A percentile compares a stretch with the other conserved stretches of the same genome.
These are phyloP conservation scores for Flaveria brownii DNA, from an alignment of 129 eudicot species.

Conservation along the genomic window DNA sequence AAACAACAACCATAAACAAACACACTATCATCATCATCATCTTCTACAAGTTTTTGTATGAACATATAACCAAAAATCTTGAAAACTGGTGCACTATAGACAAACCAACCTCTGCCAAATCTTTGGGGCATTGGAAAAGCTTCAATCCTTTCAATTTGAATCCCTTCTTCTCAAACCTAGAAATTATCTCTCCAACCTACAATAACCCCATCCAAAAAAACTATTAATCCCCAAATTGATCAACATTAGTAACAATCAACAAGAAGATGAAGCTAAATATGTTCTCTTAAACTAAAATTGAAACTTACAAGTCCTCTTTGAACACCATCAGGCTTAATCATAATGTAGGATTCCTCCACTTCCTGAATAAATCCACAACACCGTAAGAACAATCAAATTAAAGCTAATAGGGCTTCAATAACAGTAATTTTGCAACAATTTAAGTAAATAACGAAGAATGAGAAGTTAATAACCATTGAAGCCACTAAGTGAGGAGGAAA, in stretches of 20 bases:
- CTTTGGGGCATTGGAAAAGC: conserved; percentile 82
- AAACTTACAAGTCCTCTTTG: conserved; percentile 89
- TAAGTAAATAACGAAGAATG: background rate
- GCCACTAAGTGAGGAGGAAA: conserved; percentile 81
- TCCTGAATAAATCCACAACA: conserved; percentile 34
- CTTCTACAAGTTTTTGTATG: background rate
- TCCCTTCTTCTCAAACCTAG: conserved; percentile 97
- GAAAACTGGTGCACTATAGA: background rate
- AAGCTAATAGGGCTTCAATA: conserved; percentile 1
- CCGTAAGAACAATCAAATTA: background rate
- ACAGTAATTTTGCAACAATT: background rate
- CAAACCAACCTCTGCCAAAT: conserved; percentile 83
- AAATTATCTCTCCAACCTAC: conserved; percentile 92
- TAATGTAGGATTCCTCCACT: conserved; percentile 85
- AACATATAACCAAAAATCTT: background rate
- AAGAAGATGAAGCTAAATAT: background rate
- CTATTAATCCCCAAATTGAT: too few relatives aligned
- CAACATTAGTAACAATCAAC: background rate
- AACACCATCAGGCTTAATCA: conserved; percentile 99
- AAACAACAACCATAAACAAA: background rate
- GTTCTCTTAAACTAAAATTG: too few relatives aligned
- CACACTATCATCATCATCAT: background rate
- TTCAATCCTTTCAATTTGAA: conserved; percentile 88
- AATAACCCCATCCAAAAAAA: background rate
- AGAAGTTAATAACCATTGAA: conserved; percentile 42